Percentiles rank a stretch among this genome's conserved stretches.
Evolutionary conservation across 1,284 basidiomycete species (phyloP).

Genomic region (Vanrija sp.): DNA sequence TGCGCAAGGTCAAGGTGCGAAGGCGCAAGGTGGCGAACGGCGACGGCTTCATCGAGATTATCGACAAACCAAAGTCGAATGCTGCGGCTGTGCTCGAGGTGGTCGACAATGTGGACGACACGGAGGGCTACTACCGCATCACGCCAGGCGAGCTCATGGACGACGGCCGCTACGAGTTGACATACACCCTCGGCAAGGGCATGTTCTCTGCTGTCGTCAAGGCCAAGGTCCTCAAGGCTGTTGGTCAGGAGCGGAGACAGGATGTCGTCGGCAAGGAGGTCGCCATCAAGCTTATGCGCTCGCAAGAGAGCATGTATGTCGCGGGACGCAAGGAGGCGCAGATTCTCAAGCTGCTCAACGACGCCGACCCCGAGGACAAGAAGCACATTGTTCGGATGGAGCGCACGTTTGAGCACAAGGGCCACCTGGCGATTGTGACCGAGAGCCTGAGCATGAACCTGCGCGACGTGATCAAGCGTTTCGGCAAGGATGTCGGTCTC

Average conservation of each 20-base stretch:
- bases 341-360: conserved; percentile 78
- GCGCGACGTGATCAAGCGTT: conserved; percentile 96
- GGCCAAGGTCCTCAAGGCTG: conserved; percentile 74
- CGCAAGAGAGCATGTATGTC: conserved; percentile 97
- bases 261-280: conserved; percentile 66
- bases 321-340: conserved; percentile 89
- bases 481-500: conserved; percentile 95
- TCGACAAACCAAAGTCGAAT: conserved; percentile 57
- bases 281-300: conserved; percentile 94
- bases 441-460: conserved; percentile 97
- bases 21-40: conserved; percentile 57
- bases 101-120: conserved; percentile 55
- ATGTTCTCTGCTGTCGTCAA: conserved; percentile 98
- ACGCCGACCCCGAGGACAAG: conserved; percentile 92
- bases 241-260: conserved; percentile 55
- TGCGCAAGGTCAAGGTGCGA: conserved; percentile 52
- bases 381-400: conserved; percentile 90
- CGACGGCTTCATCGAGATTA: conserved; percentile 71
- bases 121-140: conserved; percentile 93
- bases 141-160: conserved; percentile 94
- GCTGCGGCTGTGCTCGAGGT: conserved; percentile 37
- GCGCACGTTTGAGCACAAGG: conserved; percentile 91
- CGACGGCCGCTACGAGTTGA: conserved; percentile 88
- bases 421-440: conserved; percentile 94
- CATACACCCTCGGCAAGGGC: conserved; percentile 88